A percentile compares a stretch with the other conserved stretches of the same genome.
phyloP scores from a whole-genome alignment of 2,329 filamentous ascomycete genomes.

The Escovopsis weberi region DNA sequence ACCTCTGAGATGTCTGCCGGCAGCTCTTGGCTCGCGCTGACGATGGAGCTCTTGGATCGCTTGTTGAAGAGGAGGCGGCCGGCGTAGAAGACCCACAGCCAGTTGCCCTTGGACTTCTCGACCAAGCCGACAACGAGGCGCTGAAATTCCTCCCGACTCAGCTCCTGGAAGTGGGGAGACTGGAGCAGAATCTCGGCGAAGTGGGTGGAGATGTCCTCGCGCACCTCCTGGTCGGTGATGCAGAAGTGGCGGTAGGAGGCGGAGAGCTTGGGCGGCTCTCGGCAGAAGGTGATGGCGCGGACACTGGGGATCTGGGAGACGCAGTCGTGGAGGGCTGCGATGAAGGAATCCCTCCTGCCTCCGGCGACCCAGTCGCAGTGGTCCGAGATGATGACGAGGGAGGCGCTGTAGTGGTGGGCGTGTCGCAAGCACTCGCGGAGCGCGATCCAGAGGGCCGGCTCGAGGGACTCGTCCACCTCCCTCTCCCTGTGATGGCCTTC shows the following conservation, averaged over 20 bases:
- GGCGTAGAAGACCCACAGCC: slow-evolving; percentile 23
- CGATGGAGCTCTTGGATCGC: slow-evolving; percentile 4
- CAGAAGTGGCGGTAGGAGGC: slow-evolving; percentile 16
- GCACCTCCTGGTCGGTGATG: slow-evolving; percentile 18
- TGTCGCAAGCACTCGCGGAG: slow-evolving; percentile 19
- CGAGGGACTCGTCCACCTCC: slow-evolving; percentile 12
- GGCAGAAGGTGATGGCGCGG: slow-evolving; percentile 22
- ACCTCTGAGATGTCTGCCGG: slow-evolving; percentile 5
- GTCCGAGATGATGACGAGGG: slow-evolving; percentile 22
- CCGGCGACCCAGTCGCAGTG: slow-evolving; percentile 21
- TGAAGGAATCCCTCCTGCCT: slow-evolving; percentile 13
- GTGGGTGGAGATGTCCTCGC: slow-evolving; percentile 19
- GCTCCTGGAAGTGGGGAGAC: slow-evolving; percentile 8
- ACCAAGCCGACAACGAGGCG: slow-evolving; percentile 17
- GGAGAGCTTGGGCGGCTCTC: slow-evolving; percentile 17
- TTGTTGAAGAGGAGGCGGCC: slow-evolving; percentile 16
- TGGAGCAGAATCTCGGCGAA: slow-evolving; percentile 9
- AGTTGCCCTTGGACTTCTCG: slow-evolving; percentile 19
- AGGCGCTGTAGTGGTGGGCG: slow-evolving; percentile 13
- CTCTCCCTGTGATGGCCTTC: slow-evolving; percentile 11
- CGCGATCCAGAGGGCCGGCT: slow-evolving; percentile 18
- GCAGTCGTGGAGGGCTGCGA: slow-evolving; percentile 17
- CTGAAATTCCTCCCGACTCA: slow-evolving; percentile 12
- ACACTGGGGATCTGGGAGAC: slow-evolving; percentile 14
- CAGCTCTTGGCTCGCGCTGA: slow-evolving; percentile 5